Base-by-base conservation (phyloP, 306 rosid species). In the Spatholobus suberectus region DNA sequence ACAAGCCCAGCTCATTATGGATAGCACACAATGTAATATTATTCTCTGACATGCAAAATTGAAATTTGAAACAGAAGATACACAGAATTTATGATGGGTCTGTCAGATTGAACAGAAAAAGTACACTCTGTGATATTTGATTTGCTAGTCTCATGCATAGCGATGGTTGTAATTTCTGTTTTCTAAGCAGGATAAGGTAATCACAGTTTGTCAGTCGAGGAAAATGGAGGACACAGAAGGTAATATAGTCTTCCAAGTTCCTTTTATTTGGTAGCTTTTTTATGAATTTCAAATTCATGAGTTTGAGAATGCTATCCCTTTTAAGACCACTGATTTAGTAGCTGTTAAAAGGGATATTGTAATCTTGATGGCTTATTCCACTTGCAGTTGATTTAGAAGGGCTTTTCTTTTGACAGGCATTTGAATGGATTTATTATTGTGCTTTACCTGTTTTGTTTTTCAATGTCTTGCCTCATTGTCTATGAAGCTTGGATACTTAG, bases 131-230 rank as follows among this genome's bases (percentile, higher is more conserved):
- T 67, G 69, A 37, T 34, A 38, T 78, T 76, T 37, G 43, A 46
- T 61, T 80, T 72, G 86, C 51, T 75, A 75, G 21, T 75, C 58
- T 43, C 24, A 29, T 80, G 76, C 63, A 68, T 74, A 73, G 63
- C 87, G 54, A 26, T 24, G 61, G 43, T 77, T 52, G 82, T 79
- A 67, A 82, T 76, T 77, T 86, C 5, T 81, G 26, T 79, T 75
- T 66, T 83, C 85, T 80, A 75, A 68, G 87, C 94, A 96, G 99
- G 94, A 73, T 80, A 96, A 88, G 89, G 93, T 96, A 70, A 88
- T 96, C 70, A 76, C 99, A 46, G 78, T 94, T 84, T 96, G 98
- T 87, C 97, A 92, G 78, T 92, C 99, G 23, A 86, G 76, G 78
- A 86, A 73, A 17, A 24, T 41, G 15, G 92, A 92, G 62, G 57